These are phyloP conservation scores for Pythium phragmitis DNA, from an alignment of 352 stramenopile genomes.

Conservation along the genomic window DNA sequence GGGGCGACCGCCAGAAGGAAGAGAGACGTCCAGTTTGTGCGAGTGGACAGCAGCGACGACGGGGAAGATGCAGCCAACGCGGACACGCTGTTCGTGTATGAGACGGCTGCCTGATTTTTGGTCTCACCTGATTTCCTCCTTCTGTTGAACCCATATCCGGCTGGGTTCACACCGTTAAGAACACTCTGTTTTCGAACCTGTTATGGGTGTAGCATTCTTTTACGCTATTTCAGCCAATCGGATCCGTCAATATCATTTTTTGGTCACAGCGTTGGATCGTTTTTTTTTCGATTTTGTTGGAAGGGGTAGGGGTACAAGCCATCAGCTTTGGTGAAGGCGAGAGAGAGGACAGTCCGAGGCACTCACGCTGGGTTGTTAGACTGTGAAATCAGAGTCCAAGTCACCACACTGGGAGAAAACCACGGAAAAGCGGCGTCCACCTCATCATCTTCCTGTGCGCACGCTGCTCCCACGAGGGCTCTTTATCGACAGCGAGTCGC, in stretches of 20 bases:
- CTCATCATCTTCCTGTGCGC: not conserved
- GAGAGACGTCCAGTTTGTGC: not conserved
- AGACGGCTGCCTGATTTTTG: constrained; percentile 4
- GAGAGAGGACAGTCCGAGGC: constrained; percentile 12
- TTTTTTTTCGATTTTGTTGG: constrained; percentile 2
- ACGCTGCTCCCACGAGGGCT: not conserved
- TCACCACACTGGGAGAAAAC: not conserved
- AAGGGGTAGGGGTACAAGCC: constrained; percentile 7
- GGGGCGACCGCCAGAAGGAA: not conserved
- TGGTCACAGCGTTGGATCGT: not conserved
- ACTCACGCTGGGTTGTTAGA: constrained; percentile 1
- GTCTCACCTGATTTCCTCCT: no score
- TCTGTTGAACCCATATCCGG: not conserved
- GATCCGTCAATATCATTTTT: not conserved
- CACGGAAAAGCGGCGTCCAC: not conserved
- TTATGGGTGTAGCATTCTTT: not conserved
- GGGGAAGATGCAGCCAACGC: constrained; percentile 11
- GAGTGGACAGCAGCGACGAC: constrained; percentile 17
- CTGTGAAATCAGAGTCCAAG: constrained; percentile 13
- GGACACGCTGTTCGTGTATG: constrained; percentile 19
- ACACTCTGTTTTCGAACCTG: not conserved
- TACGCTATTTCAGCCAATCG: constrained; percentile 1
- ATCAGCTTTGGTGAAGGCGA: constrained; percentile 4
- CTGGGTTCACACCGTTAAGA: constrained; percentile 11
- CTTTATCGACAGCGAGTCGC: not conserved